Evolutionary conservation across 2,329 filamentous ascomycete genomes (phyloP).

Genomic region (Microcyclospora tardicrescens): DNA sequence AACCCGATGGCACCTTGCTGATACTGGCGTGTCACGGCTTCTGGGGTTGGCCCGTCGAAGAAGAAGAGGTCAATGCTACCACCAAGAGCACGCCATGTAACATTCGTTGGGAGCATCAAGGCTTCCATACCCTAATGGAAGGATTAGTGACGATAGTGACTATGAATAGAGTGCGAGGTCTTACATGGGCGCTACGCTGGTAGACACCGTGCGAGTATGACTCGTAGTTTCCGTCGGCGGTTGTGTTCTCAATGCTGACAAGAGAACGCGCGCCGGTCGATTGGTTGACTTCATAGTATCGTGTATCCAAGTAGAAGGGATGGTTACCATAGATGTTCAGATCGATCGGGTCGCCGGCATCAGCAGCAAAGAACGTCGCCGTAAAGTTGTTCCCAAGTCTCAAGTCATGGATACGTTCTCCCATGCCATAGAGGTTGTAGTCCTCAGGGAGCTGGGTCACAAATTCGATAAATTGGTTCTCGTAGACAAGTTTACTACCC

Average conservation of each 20-base stretch:
- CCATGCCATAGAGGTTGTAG: conserved; percentile 65
- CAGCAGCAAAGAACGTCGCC: conserved; percentile 54
- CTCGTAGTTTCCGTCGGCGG: conserved; percentile 42
- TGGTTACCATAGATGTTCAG: conserved; percentile 63
- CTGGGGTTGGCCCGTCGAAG: conserved; percentile 57
- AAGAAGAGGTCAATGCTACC: conserved; percentile 71
- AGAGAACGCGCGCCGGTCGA: conserved; percentile 36
- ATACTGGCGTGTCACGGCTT: conserved; percentile 58
- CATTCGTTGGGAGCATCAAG: conserved; percentile 46
- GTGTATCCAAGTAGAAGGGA: conserved; percentile 67
- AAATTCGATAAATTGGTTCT: conserved; percentile 69
- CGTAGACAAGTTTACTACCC: conserved; percentile 53
- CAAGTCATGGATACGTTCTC: conserved; percentile 59
- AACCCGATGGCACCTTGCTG: conserved; percentile 53
- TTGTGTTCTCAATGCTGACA: conserved; percentile 40
- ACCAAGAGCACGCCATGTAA: conserved; percentile 64
- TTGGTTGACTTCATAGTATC: conserved; percentile 51
- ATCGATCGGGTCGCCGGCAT: conserved; percentile 52
- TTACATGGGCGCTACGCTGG: conserved; percentile 56
- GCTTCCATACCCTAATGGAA: conserved; percentile 46
- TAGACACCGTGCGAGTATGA: conserved; percentile 67
- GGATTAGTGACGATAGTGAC: no score
- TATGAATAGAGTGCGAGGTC: no score
- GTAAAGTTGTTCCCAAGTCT: conserved; percentile 62
- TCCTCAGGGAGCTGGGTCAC: conserved; percentile 51